These are phyloP conservation scores for Pittosporum tobira DNA, from an alignment of 129 eudicot genomes.

Conservation along the genomic window DNA sequence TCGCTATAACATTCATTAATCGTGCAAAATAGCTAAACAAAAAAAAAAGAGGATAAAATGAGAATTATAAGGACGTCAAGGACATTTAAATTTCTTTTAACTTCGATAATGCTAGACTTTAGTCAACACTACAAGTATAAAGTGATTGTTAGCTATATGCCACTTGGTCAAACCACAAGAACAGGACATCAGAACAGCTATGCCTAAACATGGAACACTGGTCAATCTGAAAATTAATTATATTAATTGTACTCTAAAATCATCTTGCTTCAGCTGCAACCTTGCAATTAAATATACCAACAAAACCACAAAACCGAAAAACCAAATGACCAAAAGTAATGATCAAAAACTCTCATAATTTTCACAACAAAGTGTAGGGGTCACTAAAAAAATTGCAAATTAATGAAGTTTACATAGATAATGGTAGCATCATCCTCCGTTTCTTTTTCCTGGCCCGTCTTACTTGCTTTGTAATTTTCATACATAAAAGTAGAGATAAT, in stretches of 20 bases:
- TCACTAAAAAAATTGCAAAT: constrained; percentile 11
- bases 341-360: constrained; percentile 38
- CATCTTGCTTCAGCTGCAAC: constrained; percentile 19
- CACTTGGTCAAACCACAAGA: too few relatives aligned
- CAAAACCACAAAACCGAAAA: background rate
- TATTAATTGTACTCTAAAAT: constrained; percentile 23
- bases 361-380: constrained; percentile 24
- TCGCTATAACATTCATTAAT: too few relatives aligned
- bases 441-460: constrained; percentile 78
- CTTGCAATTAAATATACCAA: constrained; percentile 31
- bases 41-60: too few relatives aligned
- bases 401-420: constrained; percentile 60
- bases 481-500: constrained; percentile 65
- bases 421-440: constrained; percentile 96
- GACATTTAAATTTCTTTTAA: too few relatives aligned
- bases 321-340: constrained; percentile 20
- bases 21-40: too few relatives aligned
- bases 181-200: too few relatives aligned
- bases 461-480: constrained; percentile 91
- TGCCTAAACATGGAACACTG: too few relatives aligned
- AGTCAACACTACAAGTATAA: too few relatives aligned
- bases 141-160: too few relatives aligned
- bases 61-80: too few relatives aligned
- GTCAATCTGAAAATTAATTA: background rate
- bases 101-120: too few relatives aligned